Evolutionary conservation across 768 basidiomycete species (phyloP), one percentile per base, ranked within the genome.

Genomic region (Cystofilobasidium capitatum): DNA sequence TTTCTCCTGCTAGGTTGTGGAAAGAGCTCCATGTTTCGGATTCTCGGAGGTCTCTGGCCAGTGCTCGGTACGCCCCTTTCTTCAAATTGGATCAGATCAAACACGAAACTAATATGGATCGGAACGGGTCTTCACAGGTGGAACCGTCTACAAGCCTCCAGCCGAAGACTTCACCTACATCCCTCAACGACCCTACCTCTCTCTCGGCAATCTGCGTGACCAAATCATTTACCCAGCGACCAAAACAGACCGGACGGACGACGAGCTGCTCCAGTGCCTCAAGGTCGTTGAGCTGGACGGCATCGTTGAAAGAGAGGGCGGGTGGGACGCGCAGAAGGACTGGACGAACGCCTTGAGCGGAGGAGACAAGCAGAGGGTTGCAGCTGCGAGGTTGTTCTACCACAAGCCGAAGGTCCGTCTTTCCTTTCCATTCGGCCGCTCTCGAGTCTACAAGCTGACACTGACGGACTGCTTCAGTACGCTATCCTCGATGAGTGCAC

Each of bases 401-500:
- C 94, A 98, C 75, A 80, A 82, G 66, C 94, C 94, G 13, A 93
- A 91, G 82, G 91, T 86, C 70, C 71, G 81, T 74, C n/a, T 13
- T 39, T n/a, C 8, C 16, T 4, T 33, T n/a, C 24, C 14, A 31
- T 31, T 31, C 10, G 12, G n/a, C 14, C 31, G 57, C 16, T 58
- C 57, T 14, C 16, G 16, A 58, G 20, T n/a, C n/a, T n/a, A n/a
- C n/a, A n/a, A n/a, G n/a, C n/a, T n/a, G n/a, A n/a, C n/a, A n/a
- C n/a, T n/a, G n/a, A n/a, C n/a, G n/a, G n/a, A n/a, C n/a, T n/a
- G 9, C 35, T 29, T 20, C 72, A 93, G 91, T 97, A 94, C 72
- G 94, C 93, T 14, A 91, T 98, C 66, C 81, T 98, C 58, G 94
- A 99, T 73, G 94, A 99, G 75, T 93, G 93, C 62, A 97, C 94